phyloP scores from a whole-genome alignment of 306 rosid genomes.

The Cicer judaicum region DNA sequence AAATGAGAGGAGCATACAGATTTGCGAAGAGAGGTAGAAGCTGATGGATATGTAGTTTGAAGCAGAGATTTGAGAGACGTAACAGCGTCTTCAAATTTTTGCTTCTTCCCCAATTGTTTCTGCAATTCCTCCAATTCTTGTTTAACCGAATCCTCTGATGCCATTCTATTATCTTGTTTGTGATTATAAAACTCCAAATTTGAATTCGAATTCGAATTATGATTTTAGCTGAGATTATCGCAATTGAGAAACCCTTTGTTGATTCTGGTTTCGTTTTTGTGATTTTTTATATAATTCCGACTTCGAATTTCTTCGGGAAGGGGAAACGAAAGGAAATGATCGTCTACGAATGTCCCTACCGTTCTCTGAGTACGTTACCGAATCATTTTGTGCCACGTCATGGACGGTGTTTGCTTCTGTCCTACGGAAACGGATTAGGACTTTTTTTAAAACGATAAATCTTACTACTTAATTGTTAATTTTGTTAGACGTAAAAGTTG shows the following conservation, averaged over 20 bases:
- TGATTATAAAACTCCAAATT: conserved; percentile 4
- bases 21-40: conserved; percentile 73
- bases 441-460: too few species aligned
- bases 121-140: conserved; percentile 73
- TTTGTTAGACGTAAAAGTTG: too few species aligned
- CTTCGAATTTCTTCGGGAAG: conserved; percentile 55
- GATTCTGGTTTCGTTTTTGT: background rate
- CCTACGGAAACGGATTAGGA: too few species aligned
- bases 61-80: conserved; percentile 65
- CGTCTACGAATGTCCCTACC: background rate
- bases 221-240: background rate
- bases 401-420: too few species aligned
- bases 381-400: conserved; percentile 22
- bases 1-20: conserved; percentile 48
- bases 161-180: conserved; percentile 49
- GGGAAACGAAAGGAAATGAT: conserved; percentile 49
- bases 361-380: background rate
- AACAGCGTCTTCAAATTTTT: conserved; percentile 71
- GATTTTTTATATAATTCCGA: background rate
- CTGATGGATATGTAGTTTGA: conserved; percentile 56
- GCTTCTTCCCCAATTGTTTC: conserved; percentile 77
- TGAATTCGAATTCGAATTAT: conserved; percentile 6
- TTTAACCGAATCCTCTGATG: conserved; percentile 54
- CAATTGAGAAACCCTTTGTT: conserved; percentile 37
- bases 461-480: too few species aligned